Percentiles rank a stretch among this genome's conserved stretches.
phyloP scores from a whole-genome alignment of 163 green algal genomes.

The Volvox carteri region DNA sequence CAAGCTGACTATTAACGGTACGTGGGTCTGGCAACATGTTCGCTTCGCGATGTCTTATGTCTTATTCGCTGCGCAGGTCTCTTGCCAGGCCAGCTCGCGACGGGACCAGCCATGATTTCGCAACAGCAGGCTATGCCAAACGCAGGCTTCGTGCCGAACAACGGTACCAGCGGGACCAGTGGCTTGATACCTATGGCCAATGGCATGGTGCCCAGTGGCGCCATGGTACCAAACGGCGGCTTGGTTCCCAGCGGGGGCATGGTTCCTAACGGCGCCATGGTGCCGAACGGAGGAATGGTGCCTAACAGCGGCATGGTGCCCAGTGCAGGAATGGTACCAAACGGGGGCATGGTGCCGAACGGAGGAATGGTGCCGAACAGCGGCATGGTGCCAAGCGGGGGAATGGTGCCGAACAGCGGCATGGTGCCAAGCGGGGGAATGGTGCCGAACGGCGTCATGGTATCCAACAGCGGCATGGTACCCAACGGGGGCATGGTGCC shows the following conservation, averaged over 20 bases:
- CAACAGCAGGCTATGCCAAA: conserved; percentile 44
- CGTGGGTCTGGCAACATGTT: neutral
- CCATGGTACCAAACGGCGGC: conserved; percentile 45
- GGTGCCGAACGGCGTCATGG: conserved; percentile 33
- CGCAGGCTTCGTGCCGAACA: conserved; percentile 41
- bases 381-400: conserved; percentile 27
- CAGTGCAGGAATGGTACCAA: neutral
- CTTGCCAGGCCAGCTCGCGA: conserved; percentile 22
- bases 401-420: conserved; percentile 26
- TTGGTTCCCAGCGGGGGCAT: conserved; percentile 28
- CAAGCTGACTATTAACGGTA: conserved; percentile 53
- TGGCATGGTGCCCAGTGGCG: conserved; percentile 62
- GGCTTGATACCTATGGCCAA: conserved; percentile 64
- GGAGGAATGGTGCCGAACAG: conserved; percentile 12
- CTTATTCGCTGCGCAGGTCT: conserved; percentile 14
- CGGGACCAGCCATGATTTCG: conserved; percentile 46
- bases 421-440: conserved; percentile 28
- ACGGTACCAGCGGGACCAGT: neutral
- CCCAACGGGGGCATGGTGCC: conserved; percentile 1
- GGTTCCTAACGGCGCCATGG: conserved; percentile 17
- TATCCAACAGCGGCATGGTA: conserved; percentile 16
- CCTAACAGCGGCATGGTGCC: conserved; percentile 30
- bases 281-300: conserved; percentile 35
- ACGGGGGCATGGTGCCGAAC: conserved; percentile 30
- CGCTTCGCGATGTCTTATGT: neutral